Evolutionary conservation across 495 filamentous ascomycete genomes (phyloP), one percentile per base, ranked within the genome.

Genomic region (Penicillium canescens): DNA sequence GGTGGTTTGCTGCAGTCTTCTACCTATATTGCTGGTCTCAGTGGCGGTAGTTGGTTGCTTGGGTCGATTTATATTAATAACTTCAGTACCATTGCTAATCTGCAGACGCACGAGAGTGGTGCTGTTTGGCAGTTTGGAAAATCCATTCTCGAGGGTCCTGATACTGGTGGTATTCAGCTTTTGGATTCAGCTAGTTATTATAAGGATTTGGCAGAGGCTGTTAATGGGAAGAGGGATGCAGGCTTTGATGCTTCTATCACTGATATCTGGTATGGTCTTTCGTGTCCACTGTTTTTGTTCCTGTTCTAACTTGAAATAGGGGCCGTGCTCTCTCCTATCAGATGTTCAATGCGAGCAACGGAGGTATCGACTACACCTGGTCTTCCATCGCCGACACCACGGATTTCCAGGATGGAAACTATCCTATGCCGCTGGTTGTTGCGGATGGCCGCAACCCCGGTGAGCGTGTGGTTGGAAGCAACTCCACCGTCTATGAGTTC

Each of bases 1-100:
- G 92, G 94, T 50, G 92, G 92, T 13, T 69, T 97, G 48, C 74
- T 97, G 34, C 93, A 98, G 75, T 78, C 87, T 1, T 71, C 87
- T 3, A 97, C 91, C 0, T 98, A 98, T 66, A 55, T 97, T 13
- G 78, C 91, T 14, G 93, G 90, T 33, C 77, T 97, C 16, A 92
- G 88, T 13, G 93, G 93, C 31, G 94, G 93, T 46, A 82, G 85
- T 11, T 98, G 93, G 93, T 72, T 97, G 10, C 82, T 96, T 10
- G 89, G 89, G 6, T 91, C 87, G 26, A 80, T 98, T 14, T 94
- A 84, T 61, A 76, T 86, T 54, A 98, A 97, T 74, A 98, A 97
- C 71, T 98, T 92, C 74, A 88, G 86, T 31, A 86, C 83, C 13
- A 79, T 97, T 38, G 65, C 81, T 28, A 66, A 66, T 36, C 80